Base-by-base conservation (phyloP, 306 rosid species). In the Inga oerstediana region DNA sequence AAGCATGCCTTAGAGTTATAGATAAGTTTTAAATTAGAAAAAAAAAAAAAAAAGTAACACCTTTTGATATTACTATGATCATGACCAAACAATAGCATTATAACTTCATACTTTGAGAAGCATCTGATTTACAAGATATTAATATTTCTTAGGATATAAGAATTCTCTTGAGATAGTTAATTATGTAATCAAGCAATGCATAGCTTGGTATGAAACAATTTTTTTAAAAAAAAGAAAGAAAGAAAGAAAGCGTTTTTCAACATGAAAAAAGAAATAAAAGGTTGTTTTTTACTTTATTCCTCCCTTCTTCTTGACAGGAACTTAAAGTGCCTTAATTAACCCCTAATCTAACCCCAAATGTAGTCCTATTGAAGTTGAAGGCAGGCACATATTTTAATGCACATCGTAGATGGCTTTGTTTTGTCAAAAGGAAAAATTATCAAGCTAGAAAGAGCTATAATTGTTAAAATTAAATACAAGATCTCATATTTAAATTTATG, bases 261-360 rank as follows among this genome's bases (percentile, higher is more conserved):
- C 35, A 77, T 58, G 62, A 37, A 81, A 74, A 74, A 71, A 41
- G 4, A 44, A 71, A 43, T 3, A 35, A 77, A 77, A 78, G 61
- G 24, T 58, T 78, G 39, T 68, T n/a, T 71, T 76, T 82, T 84
- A 82, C 90, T 87, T 87, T 87, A 87, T 87, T 87, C 90, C 37
- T 84, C 82, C 84, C 83, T 87, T 84, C 46, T 51, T 74, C 84
- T 79, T 81, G 77, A 81, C 81, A 84, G 59, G 41, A 87, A 70
- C 82, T 8, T 17, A 32, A 65, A 59, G 41, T 75, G 66, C 56
- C 80, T 24, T 4, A 71, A n/a, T 62, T 79, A 37, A 82, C n/a
- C 48, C 32, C 78, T 52, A 17, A 8, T 43, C 48, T 44, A 75
- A 11, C 15, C 16, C 72, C 72, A 43, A 8, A 45, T 70, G 48